Evolutionary conservation across 139 green algal species (phyloP).

Genomic region (Tetradesmus lagerheimii): DNA sequence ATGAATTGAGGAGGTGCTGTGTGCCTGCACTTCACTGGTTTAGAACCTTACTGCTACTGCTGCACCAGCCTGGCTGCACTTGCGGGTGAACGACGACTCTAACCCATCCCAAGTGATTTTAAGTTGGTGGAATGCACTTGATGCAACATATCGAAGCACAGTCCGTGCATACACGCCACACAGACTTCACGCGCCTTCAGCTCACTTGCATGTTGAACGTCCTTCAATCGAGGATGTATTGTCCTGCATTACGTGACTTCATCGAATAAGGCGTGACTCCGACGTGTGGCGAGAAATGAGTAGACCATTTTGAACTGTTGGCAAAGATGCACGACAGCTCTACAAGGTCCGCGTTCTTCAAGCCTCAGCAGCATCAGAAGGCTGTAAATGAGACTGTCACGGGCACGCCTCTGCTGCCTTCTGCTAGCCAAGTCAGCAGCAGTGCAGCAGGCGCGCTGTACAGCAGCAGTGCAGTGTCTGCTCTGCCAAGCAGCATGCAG

Average conservation of each 20-base stretch:
- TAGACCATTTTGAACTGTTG: background rate
- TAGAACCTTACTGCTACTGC: too few relatives aligned
- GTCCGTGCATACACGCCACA: background rate
- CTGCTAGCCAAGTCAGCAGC: slow-evolving; percentile 18
- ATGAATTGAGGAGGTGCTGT: too few relatives aligned
- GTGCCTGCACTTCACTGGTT: too few relatives aligned
- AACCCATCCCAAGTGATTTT: too few relatives aligned
- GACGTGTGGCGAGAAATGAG: background rate
- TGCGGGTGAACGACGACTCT: too few relatives aligned
- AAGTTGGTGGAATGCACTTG: background rate
- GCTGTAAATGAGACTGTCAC: background rate
- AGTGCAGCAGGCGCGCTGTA: background rate
- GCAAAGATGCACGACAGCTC: background rate
- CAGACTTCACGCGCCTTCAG: background rate
- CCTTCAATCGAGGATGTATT: too few relatives aligned
- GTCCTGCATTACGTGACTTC: background rate
- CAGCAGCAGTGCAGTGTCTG: background rate
- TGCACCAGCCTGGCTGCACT: too few relatives aligned
- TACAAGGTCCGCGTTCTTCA: slow-evolving; percentile 19
- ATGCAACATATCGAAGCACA: background rate
- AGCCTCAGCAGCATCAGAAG: background rate
- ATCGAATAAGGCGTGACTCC: background rate
- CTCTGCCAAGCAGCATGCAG: background rate
- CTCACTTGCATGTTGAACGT: background rate
- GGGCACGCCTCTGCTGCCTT: background rate